A percentile compares a stretch with the other conserved stretches of the same genome.
These are phyloP conservation scores for Chrysoporthe austroafricana DNA, from an alignment of 2,329 filamentous ascomycete genomes.

Conservation along the genomic window DNA sequence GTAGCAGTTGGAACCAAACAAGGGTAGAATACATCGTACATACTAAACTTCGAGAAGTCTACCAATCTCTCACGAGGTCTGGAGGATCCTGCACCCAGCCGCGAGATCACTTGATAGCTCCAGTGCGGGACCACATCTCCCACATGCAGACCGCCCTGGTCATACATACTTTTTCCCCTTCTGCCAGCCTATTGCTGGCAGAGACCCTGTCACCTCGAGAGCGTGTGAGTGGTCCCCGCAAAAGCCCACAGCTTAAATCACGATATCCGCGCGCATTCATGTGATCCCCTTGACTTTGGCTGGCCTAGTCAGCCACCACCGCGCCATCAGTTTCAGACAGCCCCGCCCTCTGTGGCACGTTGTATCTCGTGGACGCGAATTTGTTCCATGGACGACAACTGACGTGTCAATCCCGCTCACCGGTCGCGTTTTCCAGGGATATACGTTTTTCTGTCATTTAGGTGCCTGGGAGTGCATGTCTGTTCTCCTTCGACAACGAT, in stretches of 20 bases:
- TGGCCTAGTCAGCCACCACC: background rate
- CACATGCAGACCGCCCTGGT: background rate
- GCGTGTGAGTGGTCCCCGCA: too few relatives aligned
- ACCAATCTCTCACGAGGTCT: background rate
- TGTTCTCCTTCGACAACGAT: too few relatives aligned
- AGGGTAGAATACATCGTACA: too few relatives aligned
- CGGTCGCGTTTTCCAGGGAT: background rate
- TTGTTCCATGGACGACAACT: background rate
- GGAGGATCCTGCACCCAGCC: background rate
- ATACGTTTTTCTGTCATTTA: background rate
- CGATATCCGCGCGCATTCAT: conserved; percentile 15
- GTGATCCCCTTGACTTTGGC: conserved; percentile 11
- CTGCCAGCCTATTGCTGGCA: background rate
- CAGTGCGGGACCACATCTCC: background rate
- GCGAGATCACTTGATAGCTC: background rate
- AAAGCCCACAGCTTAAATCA: background rate
- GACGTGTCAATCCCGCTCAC: background rate
- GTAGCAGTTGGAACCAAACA: background rate
- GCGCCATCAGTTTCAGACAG: background rate
- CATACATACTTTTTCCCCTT: background rate
- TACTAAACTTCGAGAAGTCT: background rate
- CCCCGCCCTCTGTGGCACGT: too few relatives aligned
- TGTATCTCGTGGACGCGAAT: too few relatives aligned
- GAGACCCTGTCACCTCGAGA: background rate
- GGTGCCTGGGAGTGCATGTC: too few relatives aligned